A percentile compares a stretch with the other conserved stretches of the same genome.
Evolutionary conservation across 208 protist genomes (phyloP).

Genomic region (Tetramitus jugosus): DNA sequence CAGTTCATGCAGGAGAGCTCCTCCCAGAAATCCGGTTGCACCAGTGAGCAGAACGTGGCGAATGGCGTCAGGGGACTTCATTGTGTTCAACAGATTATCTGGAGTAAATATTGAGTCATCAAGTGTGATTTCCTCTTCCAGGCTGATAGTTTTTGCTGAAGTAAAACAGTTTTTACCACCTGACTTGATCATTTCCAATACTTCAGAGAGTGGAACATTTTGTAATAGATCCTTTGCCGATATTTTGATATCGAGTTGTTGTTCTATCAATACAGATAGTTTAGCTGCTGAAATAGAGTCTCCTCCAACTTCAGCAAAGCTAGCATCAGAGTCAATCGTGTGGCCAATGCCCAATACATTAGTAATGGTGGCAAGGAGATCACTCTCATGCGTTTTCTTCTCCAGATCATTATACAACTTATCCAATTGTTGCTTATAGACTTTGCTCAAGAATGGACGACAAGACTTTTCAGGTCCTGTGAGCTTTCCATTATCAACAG

Average conservation of each 20-base stretch:
- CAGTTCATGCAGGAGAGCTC: neutral
- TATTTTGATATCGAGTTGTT: too few species aligned
- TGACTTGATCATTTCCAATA: too few species aligned
- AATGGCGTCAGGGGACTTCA: too few species aligned
- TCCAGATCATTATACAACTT: slow-evolving; percentile 2
- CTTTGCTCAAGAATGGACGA: neutral
- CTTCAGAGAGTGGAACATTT: too few species aligned
- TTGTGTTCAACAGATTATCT: too few species aligned
- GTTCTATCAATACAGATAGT: too few species aligned
- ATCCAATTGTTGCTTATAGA: neutral
- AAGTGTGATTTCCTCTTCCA: too few species aligned
- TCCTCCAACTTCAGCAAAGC: neutral
- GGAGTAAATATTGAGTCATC: too few species aligned
- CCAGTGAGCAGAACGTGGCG: neutral
- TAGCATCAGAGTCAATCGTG: neutral
- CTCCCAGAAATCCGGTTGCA: slow-evolving; percentile 1
- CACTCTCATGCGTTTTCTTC: neutral
- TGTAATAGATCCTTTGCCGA: too few species aligned
- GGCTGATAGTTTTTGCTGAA: too few species aligned
- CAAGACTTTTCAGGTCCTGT: neutral
- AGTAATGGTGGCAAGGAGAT: neutral
- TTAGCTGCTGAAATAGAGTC: too few species aligned
- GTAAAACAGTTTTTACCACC: too few species aligned
- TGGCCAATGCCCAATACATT: neutral
- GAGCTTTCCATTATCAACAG: neutral